Evolutionary conservation across 2,329 filamentous ascomycete species (phyloP), one percentile per base, ranked within the genome.

Genomic region (Monosporascus sp.): DNA sequence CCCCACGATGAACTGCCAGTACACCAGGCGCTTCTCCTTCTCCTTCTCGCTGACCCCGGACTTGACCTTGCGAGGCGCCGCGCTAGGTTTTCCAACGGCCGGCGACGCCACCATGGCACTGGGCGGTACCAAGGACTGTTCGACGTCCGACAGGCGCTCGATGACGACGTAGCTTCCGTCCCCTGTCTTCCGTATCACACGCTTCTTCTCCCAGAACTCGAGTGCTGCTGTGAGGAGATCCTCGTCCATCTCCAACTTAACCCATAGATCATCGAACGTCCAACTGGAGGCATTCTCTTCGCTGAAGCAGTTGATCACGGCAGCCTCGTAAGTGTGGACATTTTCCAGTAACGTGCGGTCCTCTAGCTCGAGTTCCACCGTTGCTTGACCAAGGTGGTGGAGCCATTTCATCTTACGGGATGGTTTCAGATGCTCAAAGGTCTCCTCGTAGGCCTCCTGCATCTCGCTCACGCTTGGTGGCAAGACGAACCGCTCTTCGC

Each of bases 351-450:
- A 77, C 0, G 80, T 82, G 22, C 94, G 86, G 70, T 97, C 94
- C 60, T 87, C 81, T 2, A 99, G 77, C 60, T 93, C 88, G 2
- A 99, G 79, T 58, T 89, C 88, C 8, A 99, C 85, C 1, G 81
- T 86, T 16, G 89, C 90, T 55, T 87, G 85, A 2, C 92, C 93
- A 1, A 96, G 76, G 9, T 89, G 85, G 60, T 92, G 86, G 50
- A 95, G 79, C 92, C 93, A 97, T 43, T 86, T 89, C 37, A 99
- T 80, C 70, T 93, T 96, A 50, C 93, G 85, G 52, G 88, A 87
- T 27, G 87, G 80, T 67, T 97, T 97, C 61, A 94, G 82, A 5
- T 78, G 76, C 64, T 92, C 86, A 65, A 96, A 97, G 16, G 86
- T 86, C 5, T 77, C 70, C 53, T 87, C 86, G 68, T 96, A 97